A percentile compares a stretch with the other conserved stretches of the same genome.
phyloP scores from a whole-genome alignment of 441 rosid species.

The Gossypium davidsonii region DNA sequence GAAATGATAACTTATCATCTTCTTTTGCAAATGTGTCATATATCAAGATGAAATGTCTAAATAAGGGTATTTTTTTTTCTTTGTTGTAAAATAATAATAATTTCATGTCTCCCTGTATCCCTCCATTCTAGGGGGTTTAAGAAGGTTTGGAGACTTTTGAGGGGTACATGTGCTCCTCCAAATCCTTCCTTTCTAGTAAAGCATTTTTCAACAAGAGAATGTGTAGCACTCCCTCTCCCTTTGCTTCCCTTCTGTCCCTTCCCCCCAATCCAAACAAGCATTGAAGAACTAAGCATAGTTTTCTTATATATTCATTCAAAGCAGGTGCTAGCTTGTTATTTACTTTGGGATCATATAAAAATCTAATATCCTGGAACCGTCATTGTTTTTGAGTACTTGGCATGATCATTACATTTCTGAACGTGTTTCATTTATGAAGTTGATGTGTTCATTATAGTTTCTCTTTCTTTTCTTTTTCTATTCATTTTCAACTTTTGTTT shows the following conservation, averaged over 20 bases:
- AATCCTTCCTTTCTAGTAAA: background rate
- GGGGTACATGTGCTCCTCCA: background rate
- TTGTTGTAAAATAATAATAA: background rate
- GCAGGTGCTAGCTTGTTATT: background rate
- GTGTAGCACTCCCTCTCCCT: background rate
- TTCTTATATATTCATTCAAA: background rate
- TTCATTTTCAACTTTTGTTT: background rate
- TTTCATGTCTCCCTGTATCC: background rate
- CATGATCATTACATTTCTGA: background rate
- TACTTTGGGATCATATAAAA: background rate
- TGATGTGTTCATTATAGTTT: background rate
- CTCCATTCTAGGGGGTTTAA: background rate
- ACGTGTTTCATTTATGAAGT: conserved; percentile 11
- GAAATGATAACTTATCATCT: background rate
- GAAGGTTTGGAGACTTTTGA: conserved; percentile 5
- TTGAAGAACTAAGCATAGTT: background rate
- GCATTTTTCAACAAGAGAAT: background rate
- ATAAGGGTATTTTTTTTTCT: background rate
- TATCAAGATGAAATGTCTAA: background rate
- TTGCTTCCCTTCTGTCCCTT: background rate
- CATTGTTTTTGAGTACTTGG: background rate
- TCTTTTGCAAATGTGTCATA: background rate
- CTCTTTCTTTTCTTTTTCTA: background rate
- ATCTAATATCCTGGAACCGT: background rate
- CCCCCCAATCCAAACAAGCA: background rate